Base-by-base conservation (phyloP, 2,329 filamentous ascomycete genomes). In the Paraconiothyrium brasiliense region DNA sequence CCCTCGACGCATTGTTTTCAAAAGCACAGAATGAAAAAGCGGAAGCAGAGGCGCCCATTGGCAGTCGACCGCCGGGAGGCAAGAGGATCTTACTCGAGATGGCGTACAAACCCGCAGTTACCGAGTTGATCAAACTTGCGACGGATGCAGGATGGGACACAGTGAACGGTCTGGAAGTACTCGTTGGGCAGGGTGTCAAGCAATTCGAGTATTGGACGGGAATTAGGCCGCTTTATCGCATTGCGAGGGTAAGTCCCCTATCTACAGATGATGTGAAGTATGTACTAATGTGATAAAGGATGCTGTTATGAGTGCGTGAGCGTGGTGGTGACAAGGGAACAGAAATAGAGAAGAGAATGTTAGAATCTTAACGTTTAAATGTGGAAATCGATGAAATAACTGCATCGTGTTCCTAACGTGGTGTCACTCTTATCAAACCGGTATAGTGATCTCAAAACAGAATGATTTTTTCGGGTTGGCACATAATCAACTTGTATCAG, bases 61-160 rank as follows among this genome's bases (percentile, higher is more conserved):
- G 65, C 1, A 65, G 62, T 41, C 27, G 67, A 24, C 69, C 69
- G 2, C 41, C 64, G 2, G 68, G 69, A 7, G 76, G 76, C 27
- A 79, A 79, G 55, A 79, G 78, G 6, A 80, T 95, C 13, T 80
- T 98, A 63, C 81, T 98, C 3, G 95, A 99, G 79, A 97, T 99
- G 94, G 94, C 95, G 1, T 99, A 99, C 79, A 96, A 94, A 79
- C 95, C 95, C 22, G 84, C 86, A 0, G 86, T 92, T 56, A 99
- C 95, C 4, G 87, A 90, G 8, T 80, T 97, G 67, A 97, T 98
- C 89, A 86, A 91, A 75, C 82, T 97, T 75, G 94, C 94, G 2
- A 85, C 89, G 70, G 86, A 90, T 68, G 86, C 87, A 13, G 90
- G 90, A 3, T 99, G 95, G 95, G 85, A 82, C 59, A 93, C 91